These are phyloP conservation scores for Nakazawaea wickerhamii DNA, from an alignment of 805 yeast genomes.

Conservation along the genomic window DNA sequence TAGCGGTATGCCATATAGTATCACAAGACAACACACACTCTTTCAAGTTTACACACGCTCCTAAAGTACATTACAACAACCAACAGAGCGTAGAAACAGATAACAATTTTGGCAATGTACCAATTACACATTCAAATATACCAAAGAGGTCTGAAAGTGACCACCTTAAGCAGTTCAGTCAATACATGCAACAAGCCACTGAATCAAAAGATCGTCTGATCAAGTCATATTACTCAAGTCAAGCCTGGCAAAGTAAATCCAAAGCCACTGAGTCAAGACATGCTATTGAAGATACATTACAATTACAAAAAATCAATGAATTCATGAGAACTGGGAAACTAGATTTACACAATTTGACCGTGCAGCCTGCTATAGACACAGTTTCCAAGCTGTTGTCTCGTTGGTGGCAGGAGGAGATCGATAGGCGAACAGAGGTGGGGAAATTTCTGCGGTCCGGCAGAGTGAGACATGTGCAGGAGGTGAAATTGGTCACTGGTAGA, in stretches of 20 bases:
- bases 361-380: constrained; percentile 39
- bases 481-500: constrained; percentile 58
- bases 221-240: constrained; percentile 11
- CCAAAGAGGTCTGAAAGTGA: too few relatives aligned
- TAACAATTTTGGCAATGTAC: too few relatives aligned
- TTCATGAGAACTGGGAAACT: constrained; percentile 23
- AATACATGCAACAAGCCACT: too few relatives aligned
- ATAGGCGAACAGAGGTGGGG: constrained; percentile 31
- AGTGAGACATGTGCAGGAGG: constrained; percentile 33
- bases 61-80: too few relatives aligned
- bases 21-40: too few relatives aligned
- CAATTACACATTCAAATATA: too few relatives aligned
- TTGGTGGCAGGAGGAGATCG: constrained; percentile 64
- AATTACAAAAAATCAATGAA: background rate
- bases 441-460: constrained; percentile 24
- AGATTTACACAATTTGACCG: constrained; percentile 55
- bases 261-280: constrained; percentile 16
- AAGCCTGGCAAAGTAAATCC: constrained; percentile 8
- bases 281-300: constrained; percentile 10
- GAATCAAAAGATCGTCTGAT: constrained; percentile 8
- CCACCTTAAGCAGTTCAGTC: too few relatives aligned
- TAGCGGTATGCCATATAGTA: too few relatives aligned
- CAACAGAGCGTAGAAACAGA: too few relatives aligned
- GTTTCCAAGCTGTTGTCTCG: constrained; percentile 30
- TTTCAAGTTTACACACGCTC: too few relatives aligned